Evolutionary conservation across 1,284 basidiomycete genomes (phyloP), one percentile per base, ranked within the genome.

Genomic region (Mrakiaceae sp.): DNA sequence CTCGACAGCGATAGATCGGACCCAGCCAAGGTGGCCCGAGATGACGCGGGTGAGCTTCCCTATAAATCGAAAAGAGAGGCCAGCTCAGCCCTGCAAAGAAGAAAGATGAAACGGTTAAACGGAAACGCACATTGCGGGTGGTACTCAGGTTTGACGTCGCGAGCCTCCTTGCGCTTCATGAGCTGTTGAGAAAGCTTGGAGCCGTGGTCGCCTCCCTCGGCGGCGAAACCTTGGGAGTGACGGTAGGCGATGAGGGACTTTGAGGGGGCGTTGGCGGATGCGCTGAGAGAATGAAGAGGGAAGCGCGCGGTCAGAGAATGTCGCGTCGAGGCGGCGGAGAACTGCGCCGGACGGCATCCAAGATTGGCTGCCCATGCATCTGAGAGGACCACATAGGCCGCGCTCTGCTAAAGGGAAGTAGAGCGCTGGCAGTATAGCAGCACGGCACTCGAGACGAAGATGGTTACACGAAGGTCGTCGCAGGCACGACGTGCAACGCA

Each of bases 11-110:
- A 90, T 87, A 70, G 87, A 88, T 64, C 95, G 84, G n/a, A 98
- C 95, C 96, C 96, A 98, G 7, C 96, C 95, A 69, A 98, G 78
- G 76, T 99, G 95, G 0, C 95, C 95, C 1, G 93, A 97, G 68
- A 98, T 98, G 72, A 99, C 96, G 62, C 94, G 88, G 70, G 87
- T 82, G 63, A 99, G 86, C 78, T 97, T 97, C 95, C 95, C 74
- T 75, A 60, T 27, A n/a, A 46, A 12, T 9, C 49, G 51, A 14
- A 4, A 16, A 74, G 27, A 12, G 11, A 12, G n/a, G 3, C 16
- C 27, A 54, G 44, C 39, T 44, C 5, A 51, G 47, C 11, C 44
- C 53, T 16, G 39, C 43, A 5, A 50, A 50, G 12, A 5, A n/a
- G 1, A 42, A 9, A 9, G 14, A 51, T 9, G 52, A 14, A 44